phyloP scores from a whole-genome alignment of 495 filamentous ascomycete species.

The Annulohypoxylon bovei region DNA sequence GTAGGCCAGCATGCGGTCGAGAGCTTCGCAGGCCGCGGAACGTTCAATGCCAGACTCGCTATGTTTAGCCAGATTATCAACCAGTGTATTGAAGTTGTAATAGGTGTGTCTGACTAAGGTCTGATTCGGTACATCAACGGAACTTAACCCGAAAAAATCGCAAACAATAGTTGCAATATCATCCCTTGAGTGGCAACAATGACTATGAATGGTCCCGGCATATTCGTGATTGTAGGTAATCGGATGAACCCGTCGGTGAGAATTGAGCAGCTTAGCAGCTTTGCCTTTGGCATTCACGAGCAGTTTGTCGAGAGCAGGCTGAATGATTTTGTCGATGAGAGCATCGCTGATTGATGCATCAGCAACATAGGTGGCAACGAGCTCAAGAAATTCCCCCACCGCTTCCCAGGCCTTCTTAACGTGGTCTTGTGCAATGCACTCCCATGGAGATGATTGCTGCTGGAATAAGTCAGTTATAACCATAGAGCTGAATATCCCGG shows the following conservation, averaged over 20 bases:
- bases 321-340: slow-evolving; percentile 47
- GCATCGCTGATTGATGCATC: slow-evolving; percentile 42
- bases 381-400: slow-evolving; percentile 41
- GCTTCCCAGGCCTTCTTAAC: slow-evolving; percentile 45
- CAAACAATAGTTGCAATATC: not conserved
- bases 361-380: slow-evolving; percentile 44
- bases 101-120: not conserved
- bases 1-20: slow-evolving; percentile 62
- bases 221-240: slow-evolving; percentile 70
- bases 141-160: slow-evolving; percentile 38
- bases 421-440: slow-evolving; percentile 41
- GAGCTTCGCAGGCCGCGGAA: slow-evolving; percentile 55
- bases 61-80: slow-evolving; percentile 32
- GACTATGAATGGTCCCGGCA: slow-evolving; percentile 54
- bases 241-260: slow-evolving; percentile 51
- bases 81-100: slow-evolving; percentile 42
- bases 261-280: slow-evolving; percentile 47
- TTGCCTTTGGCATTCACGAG: slow-evolving; percentile 41
- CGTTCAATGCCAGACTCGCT: slow-evolving; percentile 53
- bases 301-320: slow-evolving; percentile 45
- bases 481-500: slow-evolving; percentile 58
- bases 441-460: slow-evolving; percentile 57
- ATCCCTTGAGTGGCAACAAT: slow-evolving; percentile 9
- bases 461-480: slow-evolving; percentile 56
- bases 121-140: not conserved